These are phyloP conservation scores for Acrodontium crateriforme DNA, from an alignment of 2,329 filamentous ascomycete species.

Conservation along the genomic window DNA sequence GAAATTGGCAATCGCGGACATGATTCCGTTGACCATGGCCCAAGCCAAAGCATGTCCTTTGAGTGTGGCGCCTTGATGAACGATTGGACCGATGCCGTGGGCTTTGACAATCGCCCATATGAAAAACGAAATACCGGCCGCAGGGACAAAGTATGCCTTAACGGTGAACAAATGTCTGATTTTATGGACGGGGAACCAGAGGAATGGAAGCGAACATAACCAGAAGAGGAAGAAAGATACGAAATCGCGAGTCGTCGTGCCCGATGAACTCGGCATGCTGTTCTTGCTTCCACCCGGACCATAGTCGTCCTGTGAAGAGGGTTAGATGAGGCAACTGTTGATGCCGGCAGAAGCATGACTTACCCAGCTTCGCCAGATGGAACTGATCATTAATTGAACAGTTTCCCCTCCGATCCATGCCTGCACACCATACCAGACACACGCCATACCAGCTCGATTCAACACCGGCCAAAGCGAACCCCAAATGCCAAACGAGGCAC, in stretches of 20 bases:
- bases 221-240: constrained; percentile 81
- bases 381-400: constrained; percentile 73
- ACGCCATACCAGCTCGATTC: constrained; percentile 76
- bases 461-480: constrained; percentile 79
- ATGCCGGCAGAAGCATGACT: no score
- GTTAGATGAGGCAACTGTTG: constrained; percentile 52
- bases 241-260: constrained; percentile 62
- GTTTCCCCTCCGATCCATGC: constrained; percentile 70
- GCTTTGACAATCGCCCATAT: constrained; percentile 76
- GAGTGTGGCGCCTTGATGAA: constrained; percentile 50
- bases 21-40: constrained; percentile 73
- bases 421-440: constrained; percentile 80
- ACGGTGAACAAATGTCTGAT: constrained; percentile 86
- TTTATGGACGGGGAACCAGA: constrained; percentile 82
- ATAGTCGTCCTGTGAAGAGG: constrained; percentile 32
- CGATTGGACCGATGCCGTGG: constrained; percentile 69
- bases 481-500: constrained; percentile 78
- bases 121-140: constrained; percentile 73
- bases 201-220: constrained; percentile 63
- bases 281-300: constrained; percentile 41
- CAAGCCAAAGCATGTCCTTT: constrained; percentile 61
- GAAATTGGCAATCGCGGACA: constrained; percentile 84
- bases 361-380: background rate
- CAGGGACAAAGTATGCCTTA: constrained; percentile 73
- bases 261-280: constrained; percentile 48